These are phyloP conservation scores for Orbilia brochopaga DNA, from an alignment of 2,329 filamentous ascomycete species.

Conservation along the genomic window DNA sequence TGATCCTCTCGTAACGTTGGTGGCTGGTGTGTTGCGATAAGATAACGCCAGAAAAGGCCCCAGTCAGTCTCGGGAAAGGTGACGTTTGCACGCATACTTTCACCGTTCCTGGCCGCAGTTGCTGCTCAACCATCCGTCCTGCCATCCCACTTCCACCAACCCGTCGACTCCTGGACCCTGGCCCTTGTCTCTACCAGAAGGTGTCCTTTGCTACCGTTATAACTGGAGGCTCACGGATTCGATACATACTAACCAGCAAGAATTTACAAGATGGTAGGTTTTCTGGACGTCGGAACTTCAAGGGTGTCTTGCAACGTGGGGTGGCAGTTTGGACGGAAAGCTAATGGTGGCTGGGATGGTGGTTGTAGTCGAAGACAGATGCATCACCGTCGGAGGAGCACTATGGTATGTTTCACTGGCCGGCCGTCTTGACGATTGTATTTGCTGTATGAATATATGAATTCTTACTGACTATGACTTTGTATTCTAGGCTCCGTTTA, in stretches of 20 bases:
- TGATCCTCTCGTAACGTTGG: background rate
- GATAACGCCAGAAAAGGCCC: constrained; percentile 1
- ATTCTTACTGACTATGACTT: constrained; percentile 17
- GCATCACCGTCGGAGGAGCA: constrained; percentile 63
- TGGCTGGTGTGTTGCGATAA: constrained; percentile 6
- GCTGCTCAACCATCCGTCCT: background rate
- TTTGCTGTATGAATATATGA: background rate
- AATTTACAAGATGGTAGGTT: constrained; percentile 5
- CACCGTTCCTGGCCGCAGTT: background rate
- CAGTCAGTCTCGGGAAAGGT: constrained; percentile 13
- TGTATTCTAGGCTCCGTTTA: constrained; percentile 66
- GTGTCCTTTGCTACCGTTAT: background rate
- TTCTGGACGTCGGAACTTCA: background rate
- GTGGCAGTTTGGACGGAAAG: background rate
- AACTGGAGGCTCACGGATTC: background rate
- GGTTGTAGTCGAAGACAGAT: constrained; percentile 56
- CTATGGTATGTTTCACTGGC: constrained; percentile 62
- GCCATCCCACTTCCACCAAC: background rate
- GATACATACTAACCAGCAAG: background rate
- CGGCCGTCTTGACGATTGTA: background rate
- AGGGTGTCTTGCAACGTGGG: background rate
- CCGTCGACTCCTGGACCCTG: background rate
- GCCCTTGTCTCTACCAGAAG: background rate
- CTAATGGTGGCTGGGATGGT: background rate
- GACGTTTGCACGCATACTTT: constrained; percentile 19